Evolutionary conservation across 129 eudicot species (phyloP), one percentile per base, ranked within the genome.

Genomic region (Rutidosis leptorrhynchoides): DNA sequence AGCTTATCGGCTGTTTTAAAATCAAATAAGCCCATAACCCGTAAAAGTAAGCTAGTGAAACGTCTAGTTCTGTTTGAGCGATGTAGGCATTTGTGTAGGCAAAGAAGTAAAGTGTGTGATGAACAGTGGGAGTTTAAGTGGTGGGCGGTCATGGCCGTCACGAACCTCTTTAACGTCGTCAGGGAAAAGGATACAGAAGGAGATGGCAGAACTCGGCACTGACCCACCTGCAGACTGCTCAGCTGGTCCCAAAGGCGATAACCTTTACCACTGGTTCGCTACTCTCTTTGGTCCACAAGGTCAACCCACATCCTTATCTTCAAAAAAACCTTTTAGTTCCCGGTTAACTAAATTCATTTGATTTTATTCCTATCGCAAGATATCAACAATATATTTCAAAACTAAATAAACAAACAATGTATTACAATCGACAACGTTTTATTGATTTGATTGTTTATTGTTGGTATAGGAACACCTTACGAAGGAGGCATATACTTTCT

Each of bases 231-330:
- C n/a, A n/a, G n/a, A n/a, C n/a, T n/a, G n/a, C n/a, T n/a, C n/a
- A n/a, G n/a, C n/a, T n/a, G n/a, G n/a, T n/a, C n/a, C n/a, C n/a
- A n/a, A n/a, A n/a, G n/a, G n/a, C n/a, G 98, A 93, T 66, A 93
- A 88, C 65, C 96, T 93, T 29, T 93, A 93, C 79, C 87, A 93
- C 74, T 93, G 98, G 98, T 85, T 93, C 25, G 98, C 98, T 63
- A 88, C 98, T 55, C 83, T 93, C 73, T 61, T 85, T 48, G 98
- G 96, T 23, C 96, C 96, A 24, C 82, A 84, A 25, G 98, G 98
- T 92, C 65, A 19, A 11, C 35, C 29, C 64, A 0, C n/a, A 26
- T 10, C 3, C 35, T 56, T 17, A 2, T 28, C 30, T 20, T 0
- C 16, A 16, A 67, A 32, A 20, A 30, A 35, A 4, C n/a, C 63